Conservation (phyloP, 2,329 filamentous ascomycete genomes). For the Nectriaceae sp. region DNA sequence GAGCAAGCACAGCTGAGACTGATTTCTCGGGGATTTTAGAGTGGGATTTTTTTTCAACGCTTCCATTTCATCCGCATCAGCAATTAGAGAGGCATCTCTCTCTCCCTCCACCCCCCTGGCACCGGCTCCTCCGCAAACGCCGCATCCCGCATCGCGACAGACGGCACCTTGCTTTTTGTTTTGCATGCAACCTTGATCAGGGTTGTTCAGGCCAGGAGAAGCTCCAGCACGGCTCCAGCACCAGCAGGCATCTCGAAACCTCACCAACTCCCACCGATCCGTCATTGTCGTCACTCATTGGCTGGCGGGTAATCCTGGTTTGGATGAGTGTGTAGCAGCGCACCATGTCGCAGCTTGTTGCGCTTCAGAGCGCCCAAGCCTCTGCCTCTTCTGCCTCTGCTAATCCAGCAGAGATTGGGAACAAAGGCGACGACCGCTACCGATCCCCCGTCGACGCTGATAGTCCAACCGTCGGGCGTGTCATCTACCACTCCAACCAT, state of each 20-base stretch:
- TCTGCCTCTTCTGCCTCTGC: constrained; percentile 11
- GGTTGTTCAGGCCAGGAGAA: constrained; percentile 26
- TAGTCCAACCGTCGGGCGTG: constrained; percentile 48
- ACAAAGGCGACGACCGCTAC: no score
- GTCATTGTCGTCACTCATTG: constrained; percentile 27
- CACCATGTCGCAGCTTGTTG: constrained; percentile 58
- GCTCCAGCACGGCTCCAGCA: background rate
- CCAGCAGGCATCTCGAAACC: constrained; percentile 36
- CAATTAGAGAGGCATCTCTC: background rate
- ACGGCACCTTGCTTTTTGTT: constrained; percentile 15
- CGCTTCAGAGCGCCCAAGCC: constrained; percentile 47
- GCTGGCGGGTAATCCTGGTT: constrained; percentile 33
- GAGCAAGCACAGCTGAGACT: no score
- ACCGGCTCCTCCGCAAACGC: background rate
- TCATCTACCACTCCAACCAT: constrained; percentile 23
- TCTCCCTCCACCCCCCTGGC: no score
- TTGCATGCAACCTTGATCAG: constrained; percentile 28
- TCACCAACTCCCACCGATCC: constrained; percentile 21
- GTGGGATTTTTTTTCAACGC: no score
- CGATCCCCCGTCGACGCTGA: constrained; percentile 42
- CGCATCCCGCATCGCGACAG: background rate
- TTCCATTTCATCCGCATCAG: background rate
- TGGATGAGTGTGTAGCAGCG: constrained; percentile 40
- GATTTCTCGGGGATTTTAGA: no score
- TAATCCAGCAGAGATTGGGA: no score